Base-by-base conservation (phyloP, 495 filamentous ascomycete species). In the Aspergillus sclerotiicarbonarius region DNA sequence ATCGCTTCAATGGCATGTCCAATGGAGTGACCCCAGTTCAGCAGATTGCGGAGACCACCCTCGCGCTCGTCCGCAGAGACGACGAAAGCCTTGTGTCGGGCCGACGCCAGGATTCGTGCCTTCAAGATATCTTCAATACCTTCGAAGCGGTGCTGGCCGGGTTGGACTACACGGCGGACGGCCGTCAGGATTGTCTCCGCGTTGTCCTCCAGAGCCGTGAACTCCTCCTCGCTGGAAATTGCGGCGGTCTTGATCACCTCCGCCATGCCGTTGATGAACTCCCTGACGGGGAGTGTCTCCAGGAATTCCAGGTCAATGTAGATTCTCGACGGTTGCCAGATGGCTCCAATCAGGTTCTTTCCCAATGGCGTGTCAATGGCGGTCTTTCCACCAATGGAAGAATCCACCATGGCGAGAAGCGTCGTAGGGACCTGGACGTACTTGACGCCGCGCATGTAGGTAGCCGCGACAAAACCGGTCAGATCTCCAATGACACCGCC, bases 261-360 rank as follows among this genome's bases (percentile, higher is more conserved):
- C 51, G 92, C 94, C 91, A 98, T 96, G 53, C 94, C 94, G 72
- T 98, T 98, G 72, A 98, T 91, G 71, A 98, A 93, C 73, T 98
- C 93, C 56, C 94, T 81, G 48, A 88, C 87, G 4, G 93, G 93
- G 29, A 98, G 80, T 8, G 90, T 96, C 68, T 94, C 91, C 63
- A 98, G 80, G 69, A 98, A 98, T 49, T 86, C 84, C 46, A 97
- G 81, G 74, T 98, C 94, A 59, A 98, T 92, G 67, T 94, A 98
- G 62, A 96, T 90, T 58, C 90, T 85, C 63, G 87, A 82, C 30
- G 94, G 94, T 69, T 98, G 94, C 91, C 92, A 96, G 76, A 98
- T 98, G 35, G 95, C 84, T 19, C 94, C 94, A 45, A 98, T 89
- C 51, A 98, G 78, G 69, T 98, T 98, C 80, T 98, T 98, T 49